Evolutionary conservation across 106 monocot genomes (phyloP), one percentile per base, ranked within the genome.

Genomic region (Cymbidium sinense): DNA sequence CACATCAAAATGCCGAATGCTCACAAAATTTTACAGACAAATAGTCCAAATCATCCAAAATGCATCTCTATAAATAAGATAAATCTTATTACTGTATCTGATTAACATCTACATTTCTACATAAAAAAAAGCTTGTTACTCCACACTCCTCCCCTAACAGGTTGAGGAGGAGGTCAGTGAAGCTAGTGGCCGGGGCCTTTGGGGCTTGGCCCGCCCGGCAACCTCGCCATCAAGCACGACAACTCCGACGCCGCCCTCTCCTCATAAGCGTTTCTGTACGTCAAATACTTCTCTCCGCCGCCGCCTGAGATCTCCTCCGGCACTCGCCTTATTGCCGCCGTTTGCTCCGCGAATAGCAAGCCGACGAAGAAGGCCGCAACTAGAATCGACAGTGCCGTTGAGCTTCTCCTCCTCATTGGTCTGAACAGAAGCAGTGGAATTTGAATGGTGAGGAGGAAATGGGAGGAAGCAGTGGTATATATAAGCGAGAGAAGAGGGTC

Each of bases 201-300:
- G 20, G 85, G 81, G 67, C 85, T 85, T 8, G 85, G 81, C 25
- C 85, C 85, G 3, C 81, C 73, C 2, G 80, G 77, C 74, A 85
- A 43, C 19, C 20, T 85, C 19, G 78, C 41, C 81, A 85, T 85
- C 85, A 81, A 85, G 21, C 39, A 23, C 17, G 77, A 65, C 65
- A 85, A n/a, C 15, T 77, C 67, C 17, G 65, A 64, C 36, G 28
- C 73, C 34, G 76, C 80, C 10, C 13, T 47, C 47, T 13, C 13
- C 47, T 13, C 13, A 13, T 47, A 47, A 47, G 15, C 13, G 47
- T 15, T 47, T 47, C 1, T 15, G 15, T 47, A 47, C 2, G 47
- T 2, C 47, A 2, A 47, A 47, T 47, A 47, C 11, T 47, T 27
- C 9, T 62, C 61, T 7, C 21, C 21, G 10, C 61, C 27, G 2